Percentiles rank a stretch among this genome's conserved stretches.
Conservation (phyloP, 2,329 filamentous ascomycete species). For the Uncinocarpus reesii region DNA sequence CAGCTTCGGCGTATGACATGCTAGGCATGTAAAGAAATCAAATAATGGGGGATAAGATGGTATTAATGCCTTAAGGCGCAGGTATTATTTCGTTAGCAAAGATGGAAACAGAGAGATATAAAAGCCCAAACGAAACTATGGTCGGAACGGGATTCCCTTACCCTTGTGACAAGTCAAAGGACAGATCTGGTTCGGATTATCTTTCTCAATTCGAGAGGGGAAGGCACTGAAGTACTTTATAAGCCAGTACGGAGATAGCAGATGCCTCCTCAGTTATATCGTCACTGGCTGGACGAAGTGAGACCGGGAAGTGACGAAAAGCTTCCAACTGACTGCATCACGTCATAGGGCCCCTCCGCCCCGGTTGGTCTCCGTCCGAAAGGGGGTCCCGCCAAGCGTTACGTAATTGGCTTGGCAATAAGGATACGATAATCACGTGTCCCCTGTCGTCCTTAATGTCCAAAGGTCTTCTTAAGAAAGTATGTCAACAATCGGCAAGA, state of each 20-base stretch:
- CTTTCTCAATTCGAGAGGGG: not conserved
- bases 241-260: not conserved
- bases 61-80: too few species aligned
- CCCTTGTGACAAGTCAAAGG: not conserved
- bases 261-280: not conserved
- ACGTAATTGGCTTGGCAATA: conserved; percentile 6
- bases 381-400: not conserved
- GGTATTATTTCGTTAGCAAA: too few species aligned
- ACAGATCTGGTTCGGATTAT: not conserved
- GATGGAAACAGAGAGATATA: too few species aligned
- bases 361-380: not conserved
- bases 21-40: not conserved
- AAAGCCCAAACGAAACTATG: not conserved
- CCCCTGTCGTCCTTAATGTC: too few species aligned
- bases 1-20: conserved; percentile 43
- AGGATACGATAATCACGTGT: too few species aligned
- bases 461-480: too few species aligned
- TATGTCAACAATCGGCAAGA: too few species aligned
- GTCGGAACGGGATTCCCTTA: not conserved
- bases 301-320: conserved; percentile 4
- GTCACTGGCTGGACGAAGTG: not conserved
- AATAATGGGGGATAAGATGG: not conserved
- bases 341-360: not conserved
- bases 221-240: not conserved
- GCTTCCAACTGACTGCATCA: conserved; percentile 1